These are phyloP conservation scores for Gillenia trifoliata DNA, from an alignment of 306 rosid species.

Conservation along the genomic window DNA sequence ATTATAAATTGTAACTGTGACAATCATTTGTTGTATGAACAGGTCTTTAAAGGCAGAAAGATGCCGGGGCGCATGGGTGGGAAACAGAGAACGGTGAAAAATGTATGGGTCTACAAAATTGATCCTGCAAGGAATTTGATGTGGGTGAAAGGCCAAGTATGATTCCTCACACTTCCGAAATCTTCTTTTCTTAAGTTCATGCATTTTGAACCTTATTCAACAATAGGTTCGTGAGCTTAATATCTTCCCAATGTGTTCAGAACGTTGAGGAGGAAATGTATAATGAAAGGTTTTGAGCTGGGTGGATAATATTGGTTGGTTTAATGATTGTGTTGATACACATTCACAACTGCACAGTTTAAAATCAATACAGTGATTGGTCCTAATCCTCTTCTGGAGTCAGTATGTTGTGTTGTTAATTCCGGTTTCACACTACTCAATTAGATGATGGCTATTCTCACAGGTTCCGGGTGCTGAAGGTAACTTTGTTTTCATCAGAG, in stretches of 20 bases:
- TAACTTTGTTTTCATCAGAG: conserved; percentile 84
- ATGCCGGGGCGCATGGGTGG: conserved; percentile 99
- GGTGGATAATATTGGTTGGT: not conserved
- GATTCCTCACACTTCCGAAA: conserved; percentile 16
- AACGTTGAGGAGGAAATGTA: not conserved
- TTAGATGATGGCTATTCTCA: conserved; percentile 14
- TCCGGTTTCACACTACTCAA: conserved; percentile 1
- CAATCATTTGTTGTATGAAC: conserved; percentile 19
- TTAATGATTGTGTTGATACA: not conserved
- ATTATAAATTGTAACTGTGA: not conserved
- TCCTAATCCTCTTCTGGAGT: not conserved
- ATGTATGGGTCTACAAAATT: conserved; percentile 90
- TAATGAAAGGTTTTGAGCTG: not conserved
- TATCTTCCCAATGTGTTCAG: not conserved
- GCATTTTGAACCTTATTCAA: conserved; percentile 11
- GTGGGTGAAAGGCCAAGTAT: conserved; percentile 97
- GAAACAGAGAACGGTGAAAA: conserved; percentile 81
- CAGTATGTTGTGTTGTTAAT: not conserved
- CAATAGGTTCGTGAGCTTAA: not conserved
- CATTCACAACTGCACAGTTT: not conserved
- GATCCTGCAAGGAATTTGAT: conserved; percentile 91
- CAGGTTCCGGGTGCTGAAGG: conserved; percentile 98
- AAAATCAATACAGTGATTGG: not conserved
- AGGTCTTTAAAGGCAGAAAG: conserved; percentile 78
- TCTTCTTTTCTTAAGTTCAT: not conserved